Evolutionary conservation across 495 filamentous ascomycete species (phyloP).

Genomic region (Neurospora sublineolata): DNA sequence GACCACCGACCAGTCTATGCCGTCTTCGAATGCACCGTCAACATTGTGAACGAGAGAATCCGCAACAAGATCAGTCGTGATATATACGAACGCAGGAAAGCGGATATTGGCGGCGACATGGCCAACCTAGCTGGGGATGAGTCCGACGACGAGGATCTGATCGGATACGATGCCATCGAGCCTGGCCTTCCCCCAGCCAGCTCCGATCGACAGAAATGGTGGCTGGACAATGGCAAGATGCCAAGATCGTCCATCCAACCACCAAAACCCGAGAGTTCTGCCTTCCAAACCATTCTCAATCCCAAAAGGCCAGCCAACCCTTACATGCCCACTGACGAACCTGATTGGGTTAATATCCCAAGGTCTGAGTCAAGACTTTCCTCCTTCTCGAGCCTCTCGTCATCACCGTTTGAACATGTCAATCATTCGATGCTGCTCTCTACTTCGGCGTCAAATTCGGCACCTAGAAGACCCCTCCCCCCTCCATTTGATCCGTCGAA

Average conservation of each 20-base stretch:
- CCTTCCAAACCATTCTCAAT: slow-evolving; percentile 51
- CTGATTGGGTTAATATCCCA: slow-evolving; percentile 65
- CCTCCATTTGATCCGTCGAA: slow-evolving; percentile 42
- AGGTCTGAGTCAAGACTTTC: slow-evolving; percentile 34
- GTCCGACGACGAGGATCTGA: slow-evolving; percentile 61
- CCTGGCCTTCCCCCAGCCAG: slow-evolving; percentile 79
- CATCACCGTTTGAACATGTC: slow-evolving; percentile 36
- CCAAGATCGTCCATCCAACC: slow-evolving; percentile 60
- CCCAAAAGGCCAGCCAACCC: slow-evolving; percentile 68
- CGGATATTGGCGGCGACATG: slow-evolving; percentile 39
- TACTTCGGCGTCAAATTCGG: slow-evolving; percentile 28
- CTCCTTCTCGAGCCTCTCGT: slow-evolving; percentile 32
- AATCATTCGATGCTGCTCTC: slow-evolving; percentile 34
- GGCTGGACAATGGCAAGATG: slow-evolving; percentile 76
- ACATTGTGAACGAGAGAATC: slow-evolving; percentile 58
- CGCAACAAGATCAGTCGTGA: slow-evolving; percentile 58
- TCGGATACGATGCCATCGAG: slow-evolving; percentile 63
- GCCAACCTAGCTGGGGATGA: slow-evolving; percentile 40
- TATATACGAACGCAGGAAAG: slow-evolving; percentile 59
- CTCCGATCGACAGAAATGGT: slow-evolving; percentile 86
- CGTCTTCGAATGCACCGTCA: slow-evolving; percentile 71
- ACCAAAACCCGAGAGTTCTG: slow-evolving; percentile 36
- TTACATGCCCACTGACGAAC: slow-evolving; percentile 53
- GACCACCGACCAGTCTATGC: slow-evolving; percentile 92
- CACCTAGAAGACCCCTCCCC: slow-evolving; percentile 35